phyloP scores from a whole-genome alignment of 345 rosid species.

The Hibiscus tridactylites region DNA sequence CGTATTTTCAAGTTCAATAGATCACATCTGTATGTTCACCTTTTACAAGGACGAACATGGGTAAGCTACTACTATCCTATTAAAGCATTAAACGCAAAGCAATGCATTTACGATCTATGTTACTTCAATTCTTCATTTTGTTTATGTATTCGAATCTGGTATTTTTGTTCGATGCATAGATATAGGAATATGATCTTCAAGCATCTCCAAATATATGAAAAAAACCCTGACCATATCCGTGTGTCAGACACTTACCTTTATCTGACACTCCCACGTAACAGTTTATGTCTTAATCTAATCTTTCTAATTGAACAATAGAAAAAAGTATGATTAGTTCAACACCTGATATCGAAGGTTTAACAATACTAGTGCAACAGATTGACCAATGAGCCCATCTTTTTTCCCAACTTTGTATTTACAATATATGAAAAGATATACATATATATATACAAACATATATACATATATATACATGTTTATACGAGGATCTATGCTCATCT shows the following conservation, averaged over 20 bases:
- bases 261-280: background rate
- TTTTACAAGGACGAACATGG: slow-evolving; percentile 72
- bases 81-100: background rate
- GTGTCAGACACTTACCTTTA: background rate
- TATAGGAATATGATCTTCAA: background rate
- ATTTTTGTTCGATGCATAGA: background rate
- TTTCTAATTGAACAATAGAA: too few relatives aligned
- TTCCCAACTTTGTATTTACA: too few relatives aligned
- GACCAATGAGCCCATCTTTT: too few relatives aligned
- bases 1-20: slow-evolving; percentile 72
- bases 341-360: too few relatives aligned
- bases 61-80: slow-evolving; percentile 32
- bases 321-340: too few relatives aligned
- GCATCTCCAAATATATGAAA: background rate
- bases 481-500: too few relatives aligned
- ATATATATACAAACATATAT: too few relatives aligned
- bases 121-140: background rate
- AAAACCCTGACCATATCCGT: background rate
- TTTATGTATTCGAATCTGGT: background rate
- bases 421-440: too few relatives aligned
- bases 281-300: too few relatives aligned
- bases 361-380: too few relatives aligned
- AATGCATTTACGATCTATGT: background rate
- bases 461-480: too few relatives aligned
- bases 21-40: slow-evolving; percentile 44